Conservation (phyloP, 2,329 filamentous ascomycete genomes). For the Metarhizium rileyi region DNA sequence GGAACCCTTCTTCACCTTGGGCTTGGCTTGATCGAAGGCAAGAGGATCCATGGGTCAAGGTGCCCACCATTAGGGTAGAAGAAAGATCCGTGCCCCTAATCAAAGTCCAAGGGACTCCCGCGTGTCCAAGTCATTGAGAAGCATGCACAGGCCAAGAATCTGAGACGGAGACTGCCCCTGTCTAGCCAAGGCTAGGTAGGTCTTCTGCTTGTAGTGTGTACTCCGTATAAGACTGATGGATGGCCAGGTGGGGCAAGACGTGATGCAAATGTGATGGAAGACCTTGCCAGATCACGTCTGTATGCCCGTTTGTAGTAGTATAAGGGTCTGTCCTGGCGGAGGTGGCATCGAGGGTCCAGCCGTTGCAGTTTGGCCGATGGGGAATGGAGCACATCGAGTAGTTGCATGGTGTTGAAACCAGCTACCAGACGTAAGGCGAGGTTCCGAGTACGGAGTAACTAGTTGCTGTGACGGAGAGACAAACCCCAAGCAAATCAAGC, state of each 20-base stretch:
- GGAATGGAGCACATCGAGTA: background rate
- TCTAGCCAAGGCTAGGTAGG: background rate
- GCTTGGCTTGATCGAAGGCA: constrained; percentile 1
- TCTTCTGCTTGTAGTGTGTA: background rate
- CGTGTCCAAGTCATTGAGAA: constrained; percentile 9
- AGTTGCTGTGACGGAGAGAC: background rate
- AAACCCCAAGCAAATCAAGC: background rate
- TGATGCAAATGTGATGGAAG: background rate
- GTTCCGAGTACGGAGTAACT: background rate
- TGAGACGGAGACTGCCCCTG: constrained; percentile 12
- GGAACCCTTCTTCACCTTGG: constrained; percentile 1
- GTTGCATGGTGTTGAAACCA: constrained; percentile 5
- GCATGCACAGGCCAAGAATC: constrained; percentile 10
- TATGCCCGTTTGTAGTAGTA: background rate
- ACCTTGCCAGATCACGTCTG: background rate
- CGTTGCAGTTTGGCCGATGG: background rate
- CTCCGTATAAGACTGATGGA: no score
- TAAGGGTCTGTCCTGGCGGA: background rate
- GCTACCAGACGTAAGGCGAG: background rate
- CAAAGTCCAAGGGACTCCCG: constrained; percentile 1
- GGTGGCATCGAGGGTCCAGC: background rate
- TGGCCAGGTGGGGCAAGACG: background rate
- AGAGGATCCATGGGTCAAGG: constrained; percentile 1
- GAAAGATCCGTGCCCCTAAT: constrained; percentile 6
- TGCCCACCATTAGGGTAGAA: constrained; percentile 2